phyloP scores from a whole-genome alignment of 768 basidiomycete species.

The Hygrocybe punicea region DNA sequence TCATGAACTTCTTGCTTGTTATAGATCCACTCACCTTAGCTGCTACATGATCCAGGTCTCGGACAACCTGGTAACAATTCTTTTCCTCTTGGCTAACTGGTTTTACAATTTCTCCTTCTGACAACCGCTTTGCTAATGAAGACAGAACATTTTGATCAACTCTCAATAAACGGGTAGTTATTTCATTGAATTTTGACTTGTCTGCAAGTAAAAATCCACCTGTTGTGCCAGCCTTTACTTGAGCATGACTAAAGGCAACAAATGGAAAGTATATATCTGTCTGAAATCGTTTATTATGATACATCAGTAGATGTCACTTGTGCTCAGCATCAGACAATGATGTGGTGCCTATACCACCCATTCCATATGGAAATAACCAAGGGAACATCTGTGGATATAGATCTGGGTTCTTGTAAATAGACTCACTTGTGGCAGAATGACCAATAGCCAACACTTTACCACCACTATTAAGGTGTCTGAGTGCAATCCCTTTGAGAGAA shows the following conservation, averaged over 20 bases:
- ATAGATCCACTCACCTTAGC: conserved; percentile 31
- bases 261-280: too few relatives aligned
- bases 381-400: too few relatives aligned
- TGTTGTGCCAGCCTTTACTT: too few relatives aligned
- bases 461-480: conserved; percentile 16
- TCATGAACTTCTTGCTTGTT: too few relatives aligned
- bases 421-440: conserved; percentile 12
- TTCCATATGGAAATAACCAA: conserved; percentile 39
- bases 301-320: too few relatives aligned
- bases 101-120: too few relatives aligned
- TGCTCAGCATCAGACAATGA: conserved; percentile 17
- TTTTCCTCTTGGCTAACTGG: too few relatives aligned
- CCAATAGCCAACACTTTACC: conserved; percentile 22
- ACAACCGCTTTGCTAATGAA: conserved; percentile 18
- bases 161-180: conserved; percentile 19
- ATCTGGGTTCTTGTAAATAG: conserved; percentile 29
- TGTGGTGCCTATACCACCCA: conserved; percentile 27
- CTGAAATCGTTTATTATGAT: too few relatives aligned
- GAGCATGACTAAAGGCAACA: too few relatives aligned
- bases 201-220: too few relatives aligned
- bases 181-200: too few relatives aligned
- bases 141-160: conserved; percentile 23
- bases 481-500: conserved; percentile 18
- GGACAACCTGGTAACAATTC: conserved; percentile 31
- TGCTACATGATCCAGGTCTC: conserved; percentile 34